Percentiles rank a stretch among this genome's conserved stretches.
Conservation (phyloP, 306 rosid genomes). For the Clitoria ternatea region DNA sequence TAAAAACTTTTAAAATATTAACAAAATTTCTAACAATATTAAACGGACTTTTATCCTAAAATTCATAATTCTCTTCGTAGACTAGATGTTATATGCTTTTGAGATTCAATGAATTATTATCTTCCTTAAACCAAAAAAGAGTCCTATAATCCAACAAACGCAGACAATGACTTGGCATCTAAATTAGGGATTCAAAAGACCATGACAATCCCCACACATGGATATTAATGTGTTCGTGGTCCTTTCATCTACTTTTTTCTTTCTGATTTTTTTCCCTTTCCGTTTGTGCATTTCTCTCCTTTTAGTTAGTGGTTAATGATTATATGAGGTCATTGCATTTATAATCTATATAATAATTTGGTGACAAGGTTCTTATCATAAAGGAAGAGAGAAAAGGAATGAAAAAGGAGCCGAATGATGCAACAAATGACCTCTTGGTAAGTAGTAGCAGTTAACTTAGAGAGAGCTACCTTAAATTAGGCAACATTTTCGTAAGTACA, state of each 20-base stretch:
- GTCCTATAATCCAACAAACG: too few relatives aligned
- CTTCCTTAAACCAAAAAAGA: too few relatives aligned
- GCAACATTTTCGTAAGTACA: slow-evolving; percentile 15
- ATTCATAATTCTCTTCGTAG: too few relatives aligned
- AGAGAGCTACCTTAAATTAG: slow-evolving; percentile 1
- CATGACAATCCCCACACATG: neutral
- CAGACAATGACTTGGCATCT: neutral
- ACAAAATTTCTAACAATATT: too few relatives aligned
- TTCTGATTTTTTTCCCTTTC: neutral
- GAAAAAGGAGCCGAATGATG: slow-evolving; percentile 9
- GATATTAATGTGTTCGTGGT: slow-evolving; percentile 10
- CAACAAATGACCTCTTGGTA: neutral
- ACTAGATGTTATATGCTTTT: too few relatives aligned
- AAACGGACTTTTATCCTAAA: too few relatives aligned
- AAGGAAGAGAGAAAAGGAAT: neutral
- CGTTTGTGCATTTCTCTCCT: neutral
- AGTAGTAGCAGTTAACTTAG: neutral
- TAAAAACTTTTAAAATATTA: too few relatives aligned
- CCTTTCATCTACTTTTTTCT: neutral
- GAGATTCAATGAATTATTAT: too few relatives aligned
- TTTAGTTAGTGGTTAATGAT: slow-evolving; percentile 7
- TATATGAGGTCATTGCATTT: neutral
- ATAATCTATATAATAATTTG: slow-evolving; percentile 1
- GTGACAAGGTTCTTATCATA: slow-evolving; percentile 8
- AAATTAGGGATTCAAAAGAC: neutral